phyloP scores from a whole-genome alignment of 441 rosid genomes.

The Arabidopsis lyrata region DNA sequence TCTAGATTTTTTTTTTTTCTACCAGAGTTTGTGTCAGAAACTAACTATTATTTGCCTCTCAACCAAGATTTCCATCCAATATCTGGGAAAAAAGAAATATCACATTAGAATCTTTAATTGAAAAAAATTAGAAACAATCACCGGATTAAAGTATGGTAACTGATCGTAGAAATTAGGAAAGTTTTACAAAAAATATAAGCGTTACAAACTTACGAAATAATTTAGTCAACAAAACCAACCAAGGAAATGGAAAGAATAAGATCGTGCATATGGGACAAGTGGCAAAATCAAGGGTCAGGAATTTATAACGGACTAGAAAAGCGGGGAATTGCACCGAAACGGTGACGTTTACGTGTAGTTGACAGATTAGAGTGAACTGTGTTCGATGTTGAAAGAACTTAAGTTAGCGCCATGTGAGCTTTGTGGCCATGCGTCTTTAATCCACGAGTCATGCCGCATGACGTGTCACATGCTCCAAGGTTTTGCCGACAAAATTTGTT shows the following conservation, averaged over 20 bases:
- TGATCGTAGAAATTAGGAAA: constrained; percentile 8
- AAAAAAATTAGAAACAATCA: background rate
- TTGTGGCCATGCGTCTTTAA: constrained; percentile 39
- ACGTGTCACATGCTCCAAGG: constrained; percentile 40
- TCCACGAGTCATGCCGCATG: constrained; percentile 43
- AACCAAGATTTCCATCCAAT: constrained; percentile 12
- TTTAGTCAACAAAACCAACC: background rate
- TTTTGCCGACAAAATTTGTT: constrained; percentile 40
- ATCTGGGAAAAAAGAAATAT: constrained; percentile 4
- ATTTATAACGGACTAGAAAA: background rate
- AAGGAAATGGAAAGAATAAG: constrained; percentile 5
- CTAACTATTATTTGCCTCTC: constrained; percentile 32
- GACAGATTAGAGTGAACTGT: constrained; percentile 44
- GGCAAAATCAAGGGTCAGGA: background rate
- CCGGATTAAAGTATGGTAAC: background rate
- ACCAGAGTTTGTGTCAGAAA: constrained; percentile 43
- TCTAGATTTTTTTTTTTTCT: background rate
- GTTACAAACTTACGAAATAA: background rate
- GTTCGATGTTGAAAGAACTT: constrained; percentile 39
- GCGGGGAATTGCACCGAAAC: constrained; percentile 27
- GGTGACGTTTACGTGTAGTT: constrained; percentile 40
- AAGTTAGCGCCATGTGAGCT: constrained; percentile 40
- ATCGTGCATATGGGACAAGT: constrained; percentile 24
- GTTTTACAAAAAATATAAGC: background rate
- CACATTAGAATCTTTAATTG: background rate